Evolutionary conservation across 2,329 filamentous ascomycete species (phyloP).

Genomic region (Stagonosporopsis vannaccii): DNA sequence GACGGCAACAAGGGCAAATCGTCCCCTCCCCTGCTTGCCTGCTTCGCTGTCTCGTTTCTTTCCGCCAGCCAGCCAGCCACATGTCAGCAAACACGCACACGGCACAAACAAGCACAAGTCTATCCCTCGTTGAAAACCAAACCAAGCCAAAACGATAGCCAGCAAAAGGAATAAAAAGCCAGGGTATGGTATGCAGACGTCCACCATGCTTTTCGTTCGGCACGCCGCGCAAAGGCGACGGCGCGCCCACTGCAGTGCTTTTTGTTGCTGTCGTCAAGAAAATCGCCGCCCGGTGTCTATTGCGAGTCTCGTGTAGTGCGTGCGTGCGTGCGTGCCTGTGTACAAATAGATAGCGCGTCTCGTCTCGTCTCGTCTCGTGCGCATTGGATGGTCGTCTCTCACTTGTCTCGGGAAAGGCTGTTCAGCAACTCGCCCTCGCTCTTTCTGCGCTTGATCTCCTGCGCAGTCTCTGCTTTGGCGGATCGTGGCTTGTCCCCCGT

Average conservation of each 20-base stretch:
- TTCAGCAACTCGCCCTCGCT: conserved; percentile 41
- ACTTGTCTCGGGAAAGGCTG: background rate
- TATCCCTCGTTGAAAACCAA: too few relatives aligned
- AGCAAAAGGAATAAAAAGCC: background rate
- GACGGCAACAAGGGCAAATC: background rate
- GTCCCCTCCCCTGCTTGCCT: too few relatives aligned
- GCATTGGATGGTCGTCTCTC: background rate
- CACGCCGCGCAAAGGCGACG: too few relatives aligned
- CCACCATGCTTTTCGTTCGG: background rate
- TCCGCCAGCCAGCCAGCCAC: background rate
- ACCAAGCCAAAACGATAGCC: background rate
- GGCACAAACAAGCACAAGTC: too few relatives aligned
- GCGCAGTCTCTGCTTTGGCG: conserved; percentile 10
- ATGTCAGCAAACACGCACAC: background rate
- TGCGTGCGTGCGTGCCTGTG: background rate
- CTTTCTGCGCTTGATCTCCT: conserved; percentile 40
- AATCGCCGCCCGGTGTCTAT: too few relatives aligned
- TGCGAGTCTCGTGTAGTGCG: background rate
- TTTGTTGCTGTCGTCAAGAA: too few relatives aligned
- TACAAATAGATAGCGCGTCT: too few relatives aligned
- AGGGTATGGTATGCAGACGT: background rate
- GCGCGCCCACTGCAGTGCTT: too few relatives aligned
- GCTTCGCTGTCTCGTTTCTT: too few relatives aligned
- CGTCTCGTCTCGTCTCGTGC: background rate
- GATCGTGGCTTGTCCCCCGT: conserved; percentile 29